Conservation (phyloP, 2,329 filamentous ascomycete species). For the Laburnicola sp. region DNA sequence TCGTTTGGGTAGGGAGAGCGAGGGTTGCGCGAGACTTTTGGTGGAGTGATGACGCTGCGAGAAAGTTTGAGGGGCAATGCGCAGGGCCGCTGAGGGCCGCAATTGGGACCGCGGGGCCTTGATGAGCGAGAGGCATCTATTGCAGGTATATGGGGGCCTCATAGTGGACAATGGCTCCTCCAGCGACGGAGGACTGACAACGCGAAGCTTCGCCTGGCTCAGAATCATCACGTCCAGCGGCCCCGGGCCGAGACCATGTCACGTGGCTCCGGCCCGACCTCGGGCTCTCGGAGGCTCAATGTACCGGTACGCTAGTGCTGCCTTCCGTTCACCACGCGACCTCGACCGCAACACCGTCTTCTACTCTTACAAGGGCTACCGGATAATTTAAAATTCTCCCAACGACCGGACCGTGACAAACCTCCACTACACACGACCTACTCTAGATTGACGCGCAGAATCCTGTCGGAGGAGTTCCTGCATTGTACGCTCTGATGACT, state of each 20-base stretch:
- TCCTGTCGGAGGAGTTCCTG: too few species aligned
- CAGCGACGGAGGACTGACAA: slow-evolving; percentile 9
- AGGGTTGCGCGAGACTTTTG: slow-evolving; percentile 30
- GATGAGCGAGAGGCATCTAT: slow-evolving; percentile 43
- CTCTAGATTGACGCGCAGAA: too few species aligned
- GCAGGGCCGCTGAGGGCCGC: slow-evolving; percentile 26
- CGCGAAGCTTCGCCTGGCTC: slow-evolving; percentile 14
- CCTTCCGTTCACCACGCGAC: too few species aligned
- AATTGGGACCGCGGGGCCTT: slow-evolving; percentile 36
- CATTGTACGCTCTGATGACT: too few species aligned
- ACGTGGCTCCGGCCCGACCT: too few species aligned
- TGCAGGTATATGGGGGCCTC: slow-evolving; percentile 48
- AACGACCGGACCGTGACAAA: too few species aligned
- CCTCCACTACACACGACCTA: too few species aligned
- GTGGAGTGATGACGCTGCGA: slow-evolving; percentile 39
- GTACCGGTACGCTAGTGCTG: too few species aligned
- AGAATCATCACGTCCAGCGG: slow-evolving; percentile 19
- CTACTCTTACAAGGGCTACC: too few species aligned
- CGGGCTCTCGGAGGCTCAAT: too few species aligned
- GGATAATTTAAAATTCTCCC: too few species aligned
- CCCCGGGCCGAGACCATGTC: slow-evolving; percentile 19
- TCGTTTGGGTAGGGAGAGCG: slow-evolving; percentile 32
- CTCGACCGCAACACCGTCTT: too few species aligned
- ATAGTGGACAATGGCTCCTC: slow-evolving; percentile 31
- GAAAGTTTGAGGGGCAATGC: slow-evolving; percentile 28